phyloP scores from a whole-genome alignment of 2,329 filamentous ascomycete species.

The Colletotrichum echinochloae region DNA sequence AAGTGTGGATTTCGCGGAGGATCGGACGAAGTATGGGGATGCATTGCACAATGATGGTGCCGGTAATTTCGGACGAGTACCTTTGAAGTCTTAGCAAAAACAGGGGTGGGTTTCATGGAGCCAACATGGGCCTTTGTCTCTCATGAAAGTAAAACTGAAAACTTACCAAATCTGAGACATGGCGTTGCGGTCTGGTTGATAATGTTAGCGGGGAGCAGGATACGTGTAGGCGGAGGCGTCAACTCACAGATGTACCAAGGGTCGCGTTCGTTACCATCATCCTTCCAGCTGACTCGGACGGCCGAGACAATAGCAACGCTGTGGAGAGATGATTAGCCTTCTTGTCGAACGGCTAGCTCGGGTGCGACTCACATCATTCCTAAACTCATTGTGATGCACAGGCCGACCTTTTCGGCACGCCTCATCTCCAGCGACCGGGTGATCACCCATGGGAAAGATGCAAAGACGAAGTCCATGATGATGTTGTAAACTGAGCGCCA shows the following conservation, averaged over 20 bases:
- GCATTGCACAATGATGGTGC: slow-evolving; percentile 67
- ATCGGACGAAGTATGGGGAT: slow-evolving; percentile 64
- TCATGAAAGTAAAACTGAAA: background rate
- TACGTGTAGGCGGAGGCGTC: background rate
- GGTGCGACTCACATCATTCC: slow-evolving; percentile 50
- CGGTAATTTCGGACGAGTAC: slow-evolving; percentile 64
- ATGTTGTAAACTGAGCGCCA: slow-evolving; percentile 60
- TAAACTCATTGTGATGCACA: slow-evolving; percentile 45
- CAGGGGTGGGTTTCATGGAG: background rate
- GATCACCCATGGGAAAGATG: slow-evolving; percentile 48
- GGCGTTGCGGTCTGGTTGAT: slow-evolving; percentile 53
- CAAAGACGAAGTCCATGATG: slow-evolving; percentile 50
- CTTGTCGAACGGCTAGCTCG: background rate
- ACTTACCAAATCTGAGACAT: slow-evolving; percentile 58
- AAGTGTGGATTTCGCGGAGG: slow-evolving; percentile 45
- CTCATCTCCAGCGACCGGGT: slow-evolving; percentile 48
- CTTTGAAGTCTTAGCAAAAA: slow-evolving; percentile 36
- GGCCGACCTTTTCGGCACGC: slow-evolving; percentile 47
- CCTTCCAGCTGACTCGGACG: slow-evolving; percentile 62
- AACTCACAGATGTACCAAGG: slow-evolving; percentile 59
- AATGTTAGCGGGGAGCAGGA: slow-evolving; percentile 9
- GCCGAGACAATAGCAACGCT: slow-evolving; percentile 62
- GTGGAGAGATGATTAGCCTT: background rate
- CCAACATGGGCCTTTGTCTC: background rate
- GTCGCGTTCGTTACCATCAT: slow-evolving; percentile 58